Percentiles rank a stretch among this genome's conserved stretches.
Evolutionary conservation across 2,329 filamentous ascomycete species (phyloP).

Genomic region (Xylaria sp.): DNA sequence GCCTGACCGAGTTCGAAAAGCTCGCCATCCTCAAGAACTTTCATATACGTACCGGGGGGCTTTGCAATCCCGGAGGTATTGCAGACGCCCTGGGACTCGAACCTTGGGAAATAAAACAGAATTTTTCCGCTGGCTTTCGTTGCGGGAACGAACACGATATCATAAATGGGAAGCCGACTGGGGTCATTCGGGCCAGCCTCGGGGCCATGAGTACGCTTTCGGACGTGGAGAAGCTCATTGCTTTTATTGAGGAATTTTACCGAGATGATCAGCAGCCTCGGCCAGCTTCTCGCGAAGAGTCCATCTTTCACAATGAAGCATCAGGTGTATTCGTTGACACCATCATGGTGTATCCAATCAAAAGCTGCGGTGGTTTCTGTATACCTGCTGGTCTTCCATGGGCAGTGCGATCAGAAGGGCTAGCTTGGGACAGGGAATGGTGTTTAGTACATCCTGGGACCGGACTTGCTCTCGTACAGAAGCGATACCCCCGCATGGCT

Average conservation of each 20-base stretch:
- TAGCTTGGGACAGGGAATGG: constrained; percentile 97
- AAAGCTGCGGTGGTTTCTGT: constrained; percentile 84
- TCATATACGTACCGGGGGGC: constrained; percentile 83
- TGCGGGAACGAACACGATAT: constrained; percentile 86
- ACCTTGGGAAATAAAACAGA: constrained; percentile 81
- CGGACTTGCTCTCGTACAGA: constrained; percentile 84
- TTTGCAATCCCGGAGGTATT: constrained; percentile 92
- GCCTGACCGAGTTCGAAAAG: constrained; percentile 86
- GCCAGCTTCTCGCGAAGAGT: constrained; percentile 11
- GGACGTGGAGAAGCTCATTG: constrained; percentile 75
- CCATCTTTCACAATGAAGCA: neutral
- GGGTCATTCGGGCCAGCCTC: constrained; percentile 82
- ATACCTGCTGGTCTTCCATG: constrained; percentile 70
- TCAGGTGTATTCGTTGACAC: constrained; percentile 60
- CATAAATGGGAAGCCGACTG: constrained; percentile 83
- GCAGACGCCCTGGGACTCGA: constrained; percentile 74
- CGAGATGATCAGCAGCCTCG: constrained; percentile 25
- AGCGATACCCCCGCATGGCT: constrained; percentile 86
- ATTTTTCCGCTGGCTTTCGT: constrained; percentile 83
- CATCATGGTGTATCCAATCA: constrained; percentile 86
- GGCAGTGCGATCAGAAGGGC: constrained; percentile 80
- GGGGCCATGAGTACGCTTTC: constrained; percentile 84
- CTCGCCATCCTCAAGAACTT: constrained; percentile 78
- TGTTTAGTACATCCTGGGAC: constrained; percentile 89
- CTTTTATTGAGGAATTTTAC: constrained; percentile 76